Conservation (phyloP, 2,329 filamentous ascomycete genomes). For the Scytalidium lignicola region DNA sequence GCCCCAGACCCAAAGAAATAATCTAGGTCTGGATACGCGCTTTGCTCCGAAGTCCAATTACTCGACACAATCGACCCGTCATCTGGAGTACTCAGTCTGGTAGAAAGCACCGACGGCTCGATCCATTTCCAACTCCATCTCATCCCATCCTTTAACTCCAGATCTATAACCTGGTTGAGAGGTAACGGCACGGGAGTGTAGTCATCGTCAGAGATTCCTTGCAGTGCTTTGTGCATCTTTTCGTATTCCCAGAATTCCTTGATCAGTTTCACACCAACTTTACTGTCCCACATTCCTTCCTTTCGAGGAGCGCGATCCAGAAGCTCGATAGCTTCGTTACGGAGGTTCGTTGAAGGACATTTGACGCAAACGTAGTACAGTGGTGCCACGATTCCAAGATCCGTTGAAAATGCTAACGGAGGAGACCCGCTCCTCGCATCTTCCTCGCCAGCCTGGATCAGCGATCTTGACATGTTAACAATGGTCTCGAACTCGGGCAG, state of each 20-base stretch:
- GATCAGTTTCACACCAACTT: slow-evolving; percentile 13
- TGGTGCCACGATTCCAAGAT: slow-evolving; percentile 23
- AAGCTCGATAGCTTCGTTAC: slow-evolving; percentile 17
- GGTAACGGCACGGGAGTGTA: slow-evolving; percentile 4
- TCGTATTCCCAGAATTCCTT: slow-evolving; percentile 21
- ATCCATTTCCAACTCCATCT: slow-evolving; percentile 20
- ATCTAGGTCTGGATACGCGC: not conserved
- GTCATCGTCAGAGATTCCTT: not conserved
- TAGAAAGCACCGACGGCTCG: slow-evolving; percentile 3
- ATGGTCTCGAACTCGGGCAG: slow-evolving; percentile 14
- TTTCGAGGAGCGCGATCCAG: slow-evolving; percentile 18
- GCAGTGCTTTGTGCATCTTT: slow-evolving; percentile 8
- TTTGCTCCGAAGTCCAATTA: not conserved
- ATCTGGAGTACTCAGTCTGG: not conserved
- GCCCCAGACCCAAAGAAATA: not conserved
- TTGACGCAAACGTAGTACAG: slow-evolving; percentile 22
- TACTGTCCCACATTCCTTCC: slow-evolving; percentile 28
- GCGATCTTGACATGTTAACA: slow-evolving; percentile 18
- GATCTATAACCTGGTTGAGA: slow-evolving; percentile 9
- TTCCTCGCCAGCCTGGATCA: slow-evolving; percentile 20
- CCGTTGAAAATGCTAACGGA: slow-evolving; percentile 21
- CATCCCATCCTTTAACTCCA: slow-evolving; percentile 17
- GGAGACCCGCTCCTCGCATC: slow-evolving; percentile 18
- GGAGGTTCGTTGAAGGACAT: slow-evolving; percentile 9
- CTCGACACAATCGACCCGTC: not conserved